These are phyloP conservation scores for Juglanconis sp. DNA, from an alignment of 2,329 filamentous ascomycete genomes.

Conservation along the genomic window DNA sequence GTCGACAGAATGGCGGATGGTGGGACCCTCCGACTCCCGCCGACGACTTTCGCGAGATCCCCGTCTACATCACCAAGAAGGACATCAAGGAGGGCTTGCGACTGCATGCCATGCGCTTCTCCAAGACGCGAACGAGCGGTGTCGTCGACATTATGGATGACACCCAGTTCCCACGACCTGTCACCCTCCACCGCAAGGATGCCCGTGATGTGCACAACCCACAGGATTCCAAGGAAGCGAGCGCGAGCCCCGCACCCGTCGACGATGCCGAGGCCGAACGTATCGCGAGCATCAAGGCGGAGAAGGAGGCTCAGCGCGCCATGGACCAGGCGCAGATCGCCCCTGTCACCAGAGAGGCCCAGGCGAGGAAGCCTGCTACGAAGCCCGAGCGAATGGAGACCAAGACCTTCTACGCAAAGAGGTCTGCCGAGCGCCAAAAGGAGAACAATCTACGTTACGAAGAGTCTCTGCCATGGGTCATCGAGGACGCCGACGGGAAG, in stretches of 20 bases:
- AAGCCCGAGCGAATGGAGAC: conserved; percentile 74
- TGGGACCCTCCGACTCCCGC: conserved; percentile 46
- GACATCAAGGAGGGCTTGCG: conserved; percentile 75
- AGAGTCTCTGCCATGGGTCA: conserved; percentile 91
- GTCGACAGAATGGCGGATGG: conserved; percentile 54
- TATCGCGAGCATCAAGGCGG: conserved; percentile 68
- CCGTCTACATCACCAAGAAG: conserved; percentile 80
- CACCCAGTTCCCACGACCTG: conserved; percentile 79
- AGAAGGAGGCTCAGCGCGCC: conserved; percentile 81
- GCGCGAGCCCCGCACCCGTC: conserved; percentile 37
- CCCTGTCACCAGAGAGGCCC: conserved; percentile 64
- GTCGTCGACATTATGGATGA: conserved; percentile 64
- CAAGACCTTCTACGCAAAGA: conserved; percentile 79
- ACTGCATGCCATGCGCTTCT: conserved; percentile 82
- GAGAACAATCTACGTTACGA: conserved; percentile 77
- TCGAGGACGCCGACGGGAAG: conserved; percentile 94
- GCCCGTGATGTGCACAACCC: conserved; percentile 67
- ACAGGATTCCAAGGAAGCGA: conserved; percentile 57
- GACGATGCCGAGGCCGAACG: conserved; percentile 61
- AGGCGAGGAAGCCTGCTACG: conserved; percentile 45
- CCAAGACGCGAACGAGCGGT: conserved; percentile 55
- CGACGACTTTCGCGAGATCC: conserved; percentile 52
- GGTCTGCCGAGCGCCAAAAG: conserved; percentile 75
- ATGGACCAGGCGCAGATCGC: conserved; percentile 91
- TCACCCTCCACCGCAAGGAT: conserved; percentile 85